A percentile compares a stretch with the other conserved stretches of the same genome.
phyloP scores from a whole-genome alignment of 139 green algal species.

The Micromonas commoda region DNA sequence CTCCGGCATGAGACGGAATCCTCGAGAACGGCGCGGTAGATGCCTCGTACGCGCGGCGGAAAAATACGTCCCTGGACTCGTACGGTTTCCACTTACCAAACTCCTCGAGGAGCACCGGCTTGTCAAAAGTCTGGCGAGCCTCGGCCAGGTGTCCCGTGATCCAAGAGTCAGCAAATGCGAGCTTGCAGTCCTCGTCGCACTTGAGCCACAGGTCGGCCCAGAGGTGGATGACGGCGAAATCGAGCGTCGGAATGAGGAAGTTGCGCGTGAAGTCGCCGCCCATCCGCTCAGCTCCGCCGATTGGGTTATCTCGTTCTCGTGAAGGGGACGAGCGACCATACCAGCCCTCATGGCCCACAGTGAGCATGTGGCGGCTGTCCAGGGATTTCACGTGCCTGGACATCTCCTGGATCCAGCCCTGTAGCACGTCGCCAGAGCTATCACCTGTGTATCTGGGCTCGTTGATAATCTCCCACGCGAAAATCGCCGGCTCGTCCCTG shows the following conservation, averaged over 20 bases:
- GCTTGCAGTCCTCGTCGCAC: background rate
- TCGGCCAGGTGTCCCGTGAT: background rate
- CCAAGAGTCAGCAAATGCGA: background rate
- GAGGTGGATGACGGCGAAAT: background rate
- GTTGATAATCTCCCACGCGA: conserved; percentile 37
- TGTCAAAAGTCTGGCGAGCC: background rate
- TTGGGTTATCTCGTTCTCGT: background rate
- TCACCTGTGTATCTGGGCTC: background rate
- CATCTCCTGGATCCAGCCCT: background rate
- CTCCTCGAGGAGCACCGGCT: conserved; percentile 20
- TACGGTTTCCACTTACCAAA: conserved; percentile 9
- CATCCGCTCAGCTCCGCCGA: background rate
- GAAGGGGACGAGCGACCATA: background rate
- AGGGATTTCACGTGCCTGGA: background rate
- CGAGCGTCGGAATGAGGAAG: background rate
- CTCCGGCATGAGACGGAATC: background rate
- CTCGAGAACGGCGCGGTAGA: background rate
- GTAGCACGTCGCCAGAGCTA: background rate
- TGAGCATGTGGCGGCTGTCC: background rate
- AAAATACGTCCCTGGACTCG: background rate
- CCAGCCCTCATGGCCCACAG: conserved; percentile 9
- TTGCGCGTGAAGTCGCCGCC: background rate
- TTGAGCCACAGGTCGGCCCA: conserved; percentile 17
- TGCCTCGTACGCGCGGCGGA: background rate
- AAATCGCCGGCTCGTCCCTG: conserved; percentile 25